These are phyloP conservation scores for Dictyophora rubrovolvata DNA, from an alignment of 768 basidiomycete species.

Conservation along the genomic window DNA sequence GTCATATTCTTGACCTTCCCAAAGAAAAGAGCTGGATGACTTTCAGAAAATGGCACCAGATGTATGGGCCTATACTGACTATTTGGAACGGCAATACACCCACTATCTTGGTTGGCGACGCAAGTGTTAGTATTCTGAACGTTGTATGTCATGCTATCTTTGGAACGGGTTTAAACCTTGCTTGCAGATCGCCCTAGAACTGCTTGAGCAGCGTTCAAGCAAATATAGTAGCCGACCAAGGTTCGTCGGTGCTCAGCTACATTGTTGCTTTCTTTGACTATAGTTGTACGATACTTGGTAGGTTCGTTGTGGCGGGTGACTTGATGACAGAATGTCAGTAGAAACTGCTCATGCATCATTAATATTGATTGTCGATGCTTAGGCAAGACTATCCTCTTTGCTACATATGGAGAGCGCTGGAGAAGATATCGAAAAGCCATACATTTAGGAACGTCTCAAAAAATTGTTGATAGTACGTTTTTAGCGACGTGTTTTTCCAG, in stretches of 20 bases:
- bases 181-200: constrained; percentile 7
- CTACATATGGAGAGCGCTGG: constrained; percentile 12
- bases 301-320: constrained; percentile 14
- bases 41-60: constrained; percentile 12
- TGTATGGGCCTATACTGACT: constrained; percentile 12
- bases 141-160: neutral
- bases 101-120: constrained; percentile 11
- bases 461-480: constrained; percentile 11
- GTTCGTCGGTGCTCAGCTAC: neutral
- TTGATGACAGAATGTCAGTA: constrained; percentile 12
- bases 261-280: neutral
- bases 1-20: constrained; percentile 11
- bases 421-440: constrained; percentile 11
- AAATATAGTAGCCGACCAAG: constrained; percentile 16
- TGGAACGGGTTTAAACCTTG: neutral
- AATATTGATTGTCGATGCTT: neutral
- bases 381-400: constrained; percentile 11
- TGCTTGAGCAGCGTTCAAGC: constrained; percentile 13
- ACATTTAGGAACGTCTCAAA: constrained; percentile 11
- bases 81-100: constrained; percentile 15
- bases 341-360: neutral
- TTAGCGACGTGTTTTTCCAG: neutral
- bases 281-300: neutral
- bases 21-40: constrained; percentile 14
- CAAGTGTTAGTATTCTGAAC: neutral